These are phyloP conservation scores for Kuraishia capsulata DNA, from an alignment of 805 yeast species.

Conservation along the genomic window DNA sequence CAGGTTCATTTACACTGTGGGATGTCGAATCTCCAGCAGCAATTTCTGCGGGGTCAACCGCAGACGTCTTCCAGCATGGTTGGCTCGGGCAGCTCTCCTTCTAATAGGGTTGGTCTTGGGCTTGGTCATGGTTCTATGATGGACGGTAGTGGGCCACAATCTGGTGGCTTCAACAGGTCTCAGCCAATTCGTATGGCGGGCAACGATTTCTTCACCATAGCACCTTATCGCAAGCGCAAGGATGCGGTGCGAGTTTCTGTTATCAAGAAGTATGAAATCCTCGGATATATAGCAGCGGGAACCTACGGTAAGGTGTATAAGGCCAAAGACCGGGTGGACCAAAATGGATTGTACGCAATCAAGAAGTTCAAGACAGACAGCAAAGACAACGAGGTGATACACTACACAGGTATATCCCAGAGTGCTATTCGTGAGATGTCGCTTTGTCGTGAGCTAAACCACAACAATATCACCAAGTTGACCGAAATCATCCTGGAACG, in stretches of 20 bases:
- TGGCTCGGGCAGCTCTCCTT: neutral
- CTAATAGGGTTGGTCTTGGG: neutral
- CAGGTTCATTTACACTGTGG: no score
- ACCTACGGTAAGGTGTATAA: conserved; percentile 95
- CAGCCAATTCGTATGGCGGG: conserved; percentile 48
- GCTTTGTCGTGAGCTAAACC: conserved; percentile 76
- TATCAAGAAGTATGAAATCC: conserved; percentile 73
- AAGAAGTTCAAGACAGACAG: conserved; percentile 93
- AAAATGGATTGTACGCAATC: conserved; percentile 57
- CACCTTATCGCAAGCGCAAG: conserved; percentile 51
- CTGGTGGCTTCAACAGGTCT: neutral
- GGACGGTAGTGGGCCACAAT: neutral
- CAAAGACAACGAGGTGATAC: conserved; percentile 73
- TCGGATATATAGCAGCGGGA: conserved; percentile 97
- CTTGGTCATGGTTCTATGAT: neutral
- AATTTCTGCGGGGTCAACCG: neutral
- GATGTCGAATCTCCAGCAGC: neutral
- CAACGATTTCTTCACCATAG: conserved; percentile 43
- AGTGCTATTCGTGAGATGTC: conserved; percentile 96
- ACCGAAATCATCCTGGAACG: conserved; percentile 81
- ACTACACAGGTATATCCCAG: conserved; percentile 93
- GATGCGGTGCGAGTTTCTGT: conserved; percentile 67
- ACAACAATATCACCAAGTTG: conserved; percentile 71
- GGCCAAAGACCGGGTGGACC: conserved; percentile 43
- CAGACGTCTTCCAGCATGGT: neutral